phyloP scores from a whole-genome alignment of 2,329 filamentous ascomycete species.

The Intubia oerlemansii region DNA sequence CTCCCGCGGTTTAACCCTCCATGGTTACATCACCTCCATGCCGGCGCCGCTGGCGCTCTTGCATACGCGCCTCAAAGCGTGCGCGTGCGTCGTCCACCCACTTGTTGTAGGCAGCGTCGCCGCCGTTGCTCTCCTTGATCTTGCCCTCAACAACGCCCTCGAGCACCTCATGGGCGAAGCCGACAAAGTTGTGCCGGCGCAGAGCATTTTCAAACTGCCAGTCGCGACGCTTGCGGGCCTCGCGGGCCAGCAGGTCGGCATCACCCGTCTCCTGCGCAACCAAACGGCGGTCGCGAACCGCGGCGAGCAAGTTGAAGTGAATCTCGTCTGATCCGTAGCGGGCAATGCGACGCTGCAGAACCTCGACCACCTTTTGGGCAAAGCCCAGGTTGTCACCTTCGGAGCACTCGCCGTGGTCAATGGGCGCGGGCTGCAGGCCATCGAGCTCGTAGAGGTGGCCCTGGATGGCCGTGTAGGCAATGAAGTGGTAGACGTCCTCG shows the following conservation, averaged over 20 bases:
- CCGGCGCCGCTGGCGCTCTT: conserved; percentile 12
- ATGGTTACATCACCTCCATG: no score
- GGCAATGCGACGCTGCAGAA: conserved; percentile 63
- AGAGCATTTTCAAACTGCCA: conserved; percentile 95
- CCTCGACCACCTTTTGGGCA: conserved; percentile 61
- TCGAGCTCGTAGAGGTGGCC: conserved; percentile 82
- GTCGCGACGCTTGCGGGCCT: conserved; percentile 63
- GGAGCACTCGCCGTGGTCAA: conserved; percentile 61
- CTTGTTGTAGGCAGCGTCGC: conserved; percentile 38
- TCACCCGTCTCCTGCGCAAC: conserved; percentile 69
- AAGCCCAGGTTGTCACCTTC: conserved; percentile 24
- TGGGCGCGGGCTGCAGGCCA: conserved; percentile 80
- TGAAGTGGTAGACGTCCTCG: conserved; percentile 93
- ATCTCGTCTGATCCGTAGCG: conserved; percentile 79
- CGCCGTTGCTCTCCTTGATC: conserved; percentile 32
- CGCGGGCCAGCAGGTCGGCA: conserved; percentile 50
- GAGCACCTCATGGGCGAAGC: conserved; percentile 76
- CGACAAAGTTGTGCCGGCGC: conserved; percentile 84
- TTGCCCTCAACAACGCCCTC: conserved; percentile 68
- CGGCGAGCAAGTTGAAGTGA: conserved; percentile 85
- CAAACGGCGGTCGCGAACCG: conserved; percentile 65
- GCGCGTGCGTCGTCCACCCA: conserved; percentile 44
- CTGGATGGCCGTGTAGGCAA: conserved; percentile 73
- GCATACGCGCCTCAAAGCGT: conserved; percentile 13
- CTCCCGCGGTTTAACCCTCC: no score